Base-by-base conservation (phyloP, 1,284 basidiomycete species). In the Tilletia caries region DNA sequence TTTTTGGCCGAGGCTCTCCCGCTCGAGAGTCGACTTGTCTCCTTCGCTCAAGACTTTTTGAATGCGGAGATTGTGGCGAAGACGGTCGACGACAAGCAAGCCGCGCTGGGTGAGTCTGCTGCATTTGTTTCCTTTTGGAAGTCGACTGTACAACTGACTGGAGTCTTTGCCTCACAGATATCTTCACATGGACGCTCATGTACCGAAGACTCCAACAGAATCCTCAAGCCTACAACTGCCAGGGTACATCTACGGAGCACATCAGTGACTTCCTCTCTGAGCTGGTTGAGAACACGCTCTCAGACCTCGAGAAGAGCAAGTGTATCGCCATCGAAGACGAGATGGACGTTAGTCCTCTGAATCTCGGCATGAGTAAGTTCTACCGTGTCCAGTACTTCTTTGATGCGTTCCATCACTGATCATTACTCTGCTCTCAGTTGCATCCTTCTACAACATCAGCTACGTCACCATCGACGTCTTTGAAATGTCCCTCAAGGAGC, bases 381-480 rank as follows among this genome's bases (percentile, higher is more conserved):
- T 18, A 41, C 52, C 27, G n/a, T 18, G 15, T 8, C 23, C 13
- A 25, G 58, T 32, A 32, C n/a, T 3, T 20, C 34, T 54, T 44
- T 33, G 12, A 58, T 46, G 37, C 37, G 37, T 41, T 29, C 41
- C n/a, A 20, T 20, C 27, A 41, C 62, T 68, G n/a, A 64, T 67
- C 27, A 6, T 1, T 37, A 8, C 12, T 29, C 23, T 46, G 13
- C 23, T 66, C 20, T 77, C 91, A 62, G 92, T 91, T 91, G 95
- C 79, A 91, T 96, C 83, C 54, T 83, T 85, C 84, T 87, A 87
- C 85, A 87, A 87, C 80, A 86, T 87, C 67, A 84, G 85, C 88
- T 93, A 96, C 84, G 90, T 95, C 74, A 97, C 94, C 5, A 91
- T 97, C 70, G 94, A 98, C 85, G 94, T 96, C 34, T 98, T 98